Base-by-base conservation (phyloP, 805 yeast genomes). In the Saccharomyces eubayanus region DNA sequence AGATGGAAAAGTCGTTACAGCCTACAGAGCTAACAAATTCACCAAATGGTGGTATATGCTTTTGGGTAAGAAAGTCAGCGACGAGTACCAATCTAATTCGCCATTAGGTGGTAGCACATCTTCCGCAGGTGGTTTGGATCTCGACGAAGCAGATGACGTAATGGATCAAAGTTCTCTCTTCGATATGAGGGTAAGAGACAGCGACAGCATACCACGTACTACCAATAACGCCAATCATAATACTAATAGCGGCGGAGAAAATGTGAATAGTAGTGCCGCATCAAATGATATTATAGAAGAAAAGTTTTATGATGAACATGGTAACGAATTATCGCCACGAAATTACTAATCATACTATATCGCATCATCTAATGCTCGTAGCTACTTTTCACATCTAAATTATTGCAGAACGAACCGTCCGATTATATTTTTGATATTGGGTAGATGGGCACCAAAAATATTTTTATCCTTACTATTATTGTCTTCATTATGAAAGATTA, bases 1-100 rank as follows among this genome's bases (percentile, higher is more conserved):
- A 6, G 66, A 67, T 46, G 70, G 70, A 27, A 62, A 62, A 47
- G 62, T 65, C 8, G 69, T 67, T 20, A 62, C 67, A 1, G 65
- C 66, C 2, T 62, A 65, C 48, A 57, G 57, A 31, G 55, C 58
- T 24, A 61, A 62, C 53, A 61, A 56, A 36, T 24, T 67, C 20
- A 56, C 56, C 12, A 62, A 57, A 53, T 48, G 59, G 52, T 62
- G 65, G 65, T 47, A 57, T 16, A 29, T 49, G 6, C 31, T 64
- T 27, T 50, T 63, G 27, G 68, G 68, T 45, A 62, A 63, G 47
- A 54, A 59, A 24, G 51, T 51, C 4, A 52, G 55, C 50, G 58
- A 57, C 41, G 63, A 63, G 29, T 64, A 64, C 53, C 65, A 60
- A 20, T 59, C 66, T n/a, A 59, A 56, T 43, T 53, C 61, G 6